Evolutionary conservation across 805 yeast genomes (phyloP), one percentile per base, ranked within the genome.

Genomic region (Metschnikowia orientalis): DNA sequence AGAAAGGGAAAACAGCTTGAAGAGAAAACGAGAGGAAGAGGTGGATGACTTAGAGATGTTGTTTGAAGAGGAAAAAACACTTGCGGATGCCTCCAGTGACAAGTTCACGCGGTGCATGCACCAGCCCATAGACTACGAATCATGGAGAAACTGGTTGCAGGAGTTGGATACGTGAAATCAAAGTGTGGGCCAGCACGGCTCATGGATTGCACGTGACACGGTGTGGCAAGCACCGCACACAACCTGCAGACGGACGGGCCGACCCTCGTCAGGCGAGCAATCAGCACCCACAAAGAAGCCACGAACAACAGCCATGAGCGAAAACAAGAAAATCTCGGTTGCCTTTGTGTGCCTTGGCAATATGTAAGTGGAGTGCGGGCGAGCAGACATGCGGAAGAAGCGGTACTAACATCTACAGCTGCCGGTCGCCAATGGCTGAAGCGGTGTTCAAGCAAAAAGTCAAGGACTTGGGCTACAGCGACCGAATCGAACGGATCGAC

Each of bases 351-450:
- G 97, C 51, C 66, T 87, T 16, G 97, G 97, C 3, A 89, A 89
- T 57, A 85, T 85, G 81, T 78, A 65, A 45, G 83, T 67, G 18
- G 0, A 6, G n/a, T 1, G n/a, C 8, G 6, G 8, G 7, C 11
- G 12, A 6, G 16, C 4, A 8, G 10, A 6, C n/a, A 6, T 12
- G 18, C 19, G 9, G 6, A 12, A n/a, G 10, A 17, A n/a, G n/a
- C n/a, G 5, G 8, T 40, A 45, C 54, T 54, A 55, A 53, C 57
- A 15, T 4, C 32, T 10, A 22, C 16, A 79, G 84, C 14, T 88
- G 97, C 53, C 89, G 97, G 30, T 87, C 96, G 2, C 97, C 97
- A 9, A 90, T 89, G 97, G 97, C 97, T 0, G 97, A 90, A 53
- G 96, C 96, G 0, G 85, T 88, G 1, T 87, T 89, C 60, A 68